Evolutionary conservation across 2,329 filamentous ascomycete species (phyloP).

Genomic region (Neonectria coccinea): DNA sequence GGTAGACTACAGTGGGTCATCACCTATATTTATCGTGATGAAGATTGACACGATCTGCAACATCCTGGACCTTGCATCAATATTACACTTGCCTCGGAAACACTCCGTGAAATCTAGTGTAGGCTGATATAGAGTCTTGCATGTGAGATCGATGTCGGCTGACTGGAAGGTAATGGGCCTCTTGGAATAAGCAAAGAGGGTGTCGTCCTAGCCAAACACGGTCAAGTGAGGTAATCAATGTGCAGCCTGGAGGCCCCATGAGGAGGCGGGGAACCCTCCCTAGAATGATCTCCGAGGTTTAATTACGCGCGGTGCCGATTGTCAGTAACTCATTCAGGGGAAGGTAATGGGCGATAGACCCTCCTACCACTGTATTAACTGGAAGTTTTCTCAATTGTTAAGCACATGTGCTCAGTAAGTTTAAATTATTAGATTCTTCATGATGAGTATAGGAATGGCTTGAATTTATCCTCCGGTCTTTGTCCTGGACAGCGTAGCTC

Average conservation of each 20-base stretch:
- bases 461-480: background rate
- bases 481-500: background rate
- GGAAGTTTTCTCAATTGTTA: no score
- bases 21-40: background rate
- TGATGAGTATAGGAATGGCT: background rate
- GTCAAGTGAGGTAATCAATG: conserved; percentile 2
- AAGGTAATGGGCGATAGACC: background rate
- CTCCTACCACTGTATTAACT: background rate
- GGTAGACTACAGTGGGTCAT: background rate
- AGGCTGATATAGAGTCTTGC: background rate
- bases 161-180: background rate
- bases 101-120: no score
- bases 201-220: background rate
- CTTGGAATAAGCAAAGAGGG: background rate
- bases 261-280: background rate
- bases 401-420: background rate
- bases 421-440: background rate
- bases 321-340: background rate
- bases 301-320: background rate
- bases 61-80: no score
- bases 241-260: background rate
- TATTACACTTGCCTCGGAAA: background rate
- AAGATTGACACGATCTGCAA: background rate
- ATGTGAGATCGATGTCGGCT: background rate
- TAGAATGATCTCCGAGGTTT: background rate